Evolutionary conservation across 768 basidiomycete genomes (phyloP), one percentile per base, ranked within the genome.

Genomic region (Lactarius vividus): DNA sequence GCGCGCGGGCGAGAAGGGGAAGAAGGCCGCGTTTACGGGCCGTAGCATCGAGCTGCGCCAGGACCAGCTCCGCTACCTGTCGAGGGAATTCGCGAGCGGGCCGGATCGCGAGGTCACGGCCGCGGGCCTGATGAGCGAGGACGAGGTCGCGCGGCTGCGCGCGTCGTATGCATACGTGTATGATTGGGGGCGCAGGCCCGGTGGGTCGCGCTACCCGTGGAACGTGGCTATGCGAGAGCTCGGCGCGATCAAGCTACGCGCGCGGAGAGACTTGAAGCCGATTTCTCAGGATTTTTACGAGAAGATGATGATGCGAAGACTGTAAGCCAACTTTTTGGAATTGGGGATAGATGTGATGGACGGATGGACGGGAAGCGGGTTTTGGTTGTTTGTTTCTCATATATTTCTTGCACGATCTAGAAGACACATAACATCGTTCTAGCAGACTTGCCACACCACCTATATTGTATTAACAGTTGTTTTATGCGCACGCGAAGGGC

Each of bases 191-290:
- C 62, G 64, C 39, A 62, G 49, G 2, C 40, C 26, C 2, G 56
- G 56, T 1, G 33, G 59, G 73, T 72, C 76, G 6, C 75, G 80
- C 18, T 85, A 85, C 70, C 82, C 85, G 0, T 86, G 79, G 77
- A 78, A 85, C 71, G 79, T 87, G 37, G 83, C 85, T 1, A 80
- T 84, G 75, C 76, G 84, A 7, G 80, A 82, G 61, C 75, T 88
- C 18, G 78, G 83, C 59, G 69, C 70, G 42, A 85, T 88, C 73
- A 87, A 87, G 73, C 80, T 82, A 5, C 73, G 73, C 26, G 80
- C 82, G 1, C 60, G 73, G 15, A 81, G 81, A 5, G 65, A 72
- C 0, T 74, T 72, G 49, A 84, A 83, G 72, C 78, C 80, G 0
- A 72, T 83, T 3, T 74, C 75, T 7, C 72, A 73, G 1, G 72